phyloP scores from a whole-genome alignment of 306 rosid genomes.

The Dryas drummondii region DNA sequence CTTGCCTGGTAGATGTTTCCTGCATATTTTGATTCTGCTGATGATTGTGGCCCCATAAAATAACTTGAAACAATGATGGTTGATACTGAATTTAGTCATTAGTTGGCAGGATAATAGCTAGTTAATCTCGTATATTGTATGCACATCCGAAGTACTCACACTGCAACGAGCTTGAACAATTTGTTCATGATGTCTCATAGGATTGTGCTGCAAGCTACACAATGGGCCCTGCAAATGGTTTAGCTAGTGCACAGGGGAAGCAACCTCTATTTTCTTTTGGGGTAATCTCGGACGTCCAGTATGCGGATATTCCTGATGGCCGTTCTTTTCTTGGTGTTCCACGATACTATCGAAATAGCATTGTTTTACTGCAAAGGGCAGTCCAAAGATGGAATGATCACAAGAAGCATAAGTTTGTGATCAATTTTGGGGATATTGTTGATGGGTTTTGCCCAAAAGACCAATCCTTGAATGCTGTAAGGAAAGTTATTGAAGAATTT shows the following conservation, averaged over 20 bases:
- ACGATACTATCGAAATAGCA: constrained; percentile 79
- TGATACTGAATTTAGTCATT: neutral
- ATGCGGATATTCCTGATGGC: constrained; percentile 88
- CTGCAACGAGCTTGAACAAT: constrained; percentile 14
- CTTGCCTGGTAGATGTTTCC: neutral
- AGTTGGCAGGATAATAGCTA: neutral
- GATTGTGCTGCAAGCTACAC: constrained; percentile 34
- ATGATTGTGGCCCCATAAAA: neutral
- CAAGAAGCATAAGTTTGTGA: constrained; percentile 55
- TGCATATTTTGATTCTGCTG: neutral
- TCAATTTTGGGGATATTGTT: constrained; percentile 84
- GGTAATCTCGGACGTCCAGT: constrained; percentile 84
- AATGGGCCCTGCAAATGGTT: constrained; percentile 55
- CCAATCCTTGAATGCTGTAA: constrained; percentile 57
- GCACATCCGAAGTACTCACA: constrained; percentile 6
- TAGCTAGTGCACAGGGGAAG: constrained; percentile 32
- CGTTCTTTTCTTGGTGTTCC: constrained; percentile 82
- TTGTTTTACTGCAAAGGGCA: constrained; percentile 69
- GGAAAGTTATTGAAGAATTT: constrained; percentile 55
- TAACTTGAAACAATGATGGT: neutral
- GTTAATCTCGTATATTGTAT: neutral
- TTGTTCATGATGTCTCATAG: constrained; percentile 32
- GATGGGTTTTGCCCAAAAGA: constrained; percentile 87
- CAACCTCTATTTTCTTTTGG: constrained; percentile 79
- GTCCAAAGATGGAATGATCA: constrained; percentile 67